These are phyloP conservation scores for Cinnamomum chago DNA, from an alignment of 164 flowering plant genomes.

Conservation along the genomic window DNA sequence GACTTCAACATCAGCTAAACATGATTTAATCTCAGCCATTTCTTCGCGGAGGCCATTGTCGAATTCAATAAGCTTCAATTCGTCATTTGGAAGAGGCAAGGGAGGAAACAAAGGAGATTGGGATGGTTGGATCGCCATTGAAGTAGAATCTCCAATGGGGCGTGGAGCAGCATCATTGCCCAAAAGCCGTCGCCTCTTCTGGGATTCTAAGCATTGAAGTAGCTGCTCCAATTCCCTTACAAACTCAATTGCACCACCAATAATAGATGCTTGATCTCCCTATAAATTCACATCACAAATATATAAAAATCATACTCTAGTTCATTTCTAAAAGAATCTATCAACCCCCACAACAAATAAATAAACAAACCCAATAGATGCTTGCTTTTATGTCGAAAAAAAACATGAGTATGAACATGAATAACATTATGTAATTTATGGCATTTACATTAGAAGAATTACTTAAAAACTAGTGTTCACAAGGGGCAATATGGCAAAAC, in stretches of 20 bases:
- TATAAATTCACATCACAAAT: slow-evolving; percentile 14
- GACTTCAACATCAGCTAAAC: slow-evolving; percentile 86
- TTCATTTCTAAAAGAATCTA: too few relatives aligned
- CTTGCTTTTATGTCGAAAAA: too few relatives aligned
- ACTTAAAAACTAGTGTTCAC: too few relatives aligned
- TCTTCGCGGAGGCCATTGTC: slow-evolving; percentile 57
- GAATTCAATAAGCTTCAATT: slow-evolving; percentile 31
- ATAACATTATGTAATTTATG: too few relatives aligned
- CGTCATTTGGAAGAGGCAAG: slow-evolving; percentile 33
- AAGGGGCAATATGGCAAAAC: too few relatives aligned
- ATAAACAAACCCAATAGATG: too few relatives aligned
- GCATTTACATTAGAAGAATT: too few relatives aligned
- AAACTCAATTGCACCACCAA: slow-evolving; percentile 96
- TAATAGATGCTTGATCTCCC: slow-evolving; percentile 99
- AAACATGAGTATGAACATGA: too few relatives aligned
- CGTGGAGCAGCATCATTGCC: slow-evolving; percentile 27
- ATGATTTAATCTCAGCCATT: slow-evolving; percentile 74
- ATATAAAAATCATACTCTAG: neutral
- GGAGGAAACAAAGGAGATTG: slow-evolving; percentile 46
- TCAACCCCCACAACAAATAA: too few relatives aligned
- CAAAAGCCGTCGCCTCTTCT: slow-evolving; percentile 68
- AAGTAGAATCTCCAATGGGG: slow-evolving; percentile 32
- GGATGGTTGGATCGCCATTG: slow-evolving; percentile 22
- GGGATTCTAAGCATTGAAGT: slow-evolving; percentile 87
- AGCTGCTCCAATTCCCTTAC: slow-evolving; percentile 93